Percentiles rank a stretch among this genome's conserved stretches.
Conservation (phyloP, 176 grass and related monocot species). For the Cenchrus americanus region DNA sequence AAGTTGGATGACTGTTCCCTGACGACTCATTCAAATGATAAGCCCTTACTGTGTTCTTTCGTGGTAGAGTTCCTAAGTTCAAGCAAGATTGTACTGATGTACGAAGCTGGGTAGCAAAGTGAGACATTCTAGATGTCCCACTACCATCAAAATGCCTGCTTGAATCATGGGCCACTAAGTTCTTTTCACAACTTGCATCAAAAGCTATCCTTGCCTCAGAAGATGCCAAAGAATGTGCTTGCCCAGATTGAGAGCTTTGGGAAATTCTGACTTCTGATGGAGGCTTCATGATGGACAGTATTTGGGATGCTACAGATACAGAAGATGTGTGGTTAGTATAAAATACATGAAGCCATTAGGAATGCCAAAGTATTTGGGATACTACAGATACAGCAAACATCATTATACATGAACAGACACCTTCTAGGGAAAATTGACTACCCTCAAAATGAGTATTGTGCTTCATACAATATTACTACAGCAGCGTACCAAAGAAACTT, state of each 20-base stretch:
- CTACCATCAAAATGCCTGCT: constrained; percentile 8
- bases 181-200: constrained; percentile 21
- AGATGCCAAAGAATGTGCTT: constrained; percentile 32
- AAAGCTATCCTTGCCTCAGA: constrained; percentile 10
- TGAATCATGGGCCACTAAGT: constrained; percentile 5
- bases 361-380: constrained; percentile 61
- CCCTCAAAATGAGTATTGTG: constrained; percentile 2
- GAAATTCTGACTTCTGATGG: constrained; percentile 17
- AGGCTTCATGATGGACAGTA: constrained; percentile 63
- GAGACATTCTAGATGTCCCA: constrained; percentile 40
- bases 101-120: constrained; percentile 40
- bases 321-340: constrained; percentile 10
- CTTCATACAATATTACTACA: background rate
- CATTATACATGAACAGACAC: background rate
- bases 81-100: constrained; percentile 46
- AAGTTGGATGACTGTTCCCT: constrained; percentile 20
- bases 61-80: constrained; percentile 33
- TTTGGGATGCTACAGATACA: constrained; percentile 60
- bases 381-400: constrained; percentile 45
- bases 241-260: background rate
- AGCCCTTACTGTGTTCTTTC: constrained; percentile 27
- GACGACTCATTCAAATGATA: constrained; percentile 20
- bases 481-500: background rate
- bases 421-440: background rate
- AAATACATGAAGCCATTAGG: background rate